phyloP scores from a whole-genome alignment of 352 stramenopile genomes.

The Phytophthora crassamura region DNA sequence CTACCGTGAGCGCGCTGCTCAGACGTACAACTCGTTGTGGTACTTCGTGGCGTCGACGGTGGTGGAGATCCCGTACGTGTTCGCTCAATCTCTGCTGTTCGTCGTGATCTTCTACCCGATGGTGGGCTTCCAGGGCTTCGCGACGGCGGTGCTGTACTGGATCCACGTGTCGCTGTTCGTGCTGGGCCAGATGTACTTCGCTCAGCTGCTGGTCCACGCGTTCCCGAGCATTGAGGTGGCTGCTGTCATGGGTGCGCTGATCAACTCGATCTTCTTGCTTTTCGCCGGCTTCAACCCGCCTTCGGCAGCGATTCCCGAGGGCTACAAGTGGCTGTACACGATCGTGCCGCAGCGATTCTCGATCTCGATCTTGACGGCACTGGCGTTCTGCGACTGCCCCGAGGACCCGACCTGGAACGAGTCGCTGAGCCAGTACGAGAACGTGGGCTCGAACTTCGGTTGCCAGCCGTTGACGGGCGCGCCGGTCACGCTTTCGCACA shows the following conservation, averaged over 20 bases:
- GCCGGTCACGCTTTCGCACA: conserved; percentile 13
- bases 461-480: conserved; percentile 10
- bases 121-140: conserved; percentile 19
- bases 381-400: conserved; percentile 19
- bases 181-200: conserved; percentile 22
- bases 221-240: conserved; percentile 22
- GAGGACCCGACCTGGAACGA: conserved; percentile 19
- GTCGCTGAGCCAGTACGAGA: conserved; percentile 12
- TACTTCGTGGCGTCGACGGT: conserved; percentile 14
- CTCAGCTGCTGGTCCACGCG: conserved; percentile 21
- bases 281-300: conserved; percentile 20
- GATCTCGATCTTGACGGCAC: conserved; percentile 6
- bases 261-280: conserved; percentile 21
- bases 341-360: conserved; percentile 17
- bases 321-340: too few species aligned
- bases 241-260: conserved; percentile 14
- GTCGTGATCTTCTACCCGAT: conserved; percentile 21
- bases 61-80: conserved; percentile 20
- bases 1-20: conserved; percentile 6
- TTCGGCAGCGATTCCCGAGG: conserved; percentile 3
- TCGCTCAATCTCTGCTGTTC: conserved; percentile 12
- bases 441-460: conserved; percentile 12
- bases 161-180: conserved; percentile 16
- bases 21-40: conserved; percentile 11
- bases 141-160: conserved; percentile 19